Base-by-base conservation (phyloP, 2,329 filamentous ascomycete species). In the Didymella pomorum region DNA sequence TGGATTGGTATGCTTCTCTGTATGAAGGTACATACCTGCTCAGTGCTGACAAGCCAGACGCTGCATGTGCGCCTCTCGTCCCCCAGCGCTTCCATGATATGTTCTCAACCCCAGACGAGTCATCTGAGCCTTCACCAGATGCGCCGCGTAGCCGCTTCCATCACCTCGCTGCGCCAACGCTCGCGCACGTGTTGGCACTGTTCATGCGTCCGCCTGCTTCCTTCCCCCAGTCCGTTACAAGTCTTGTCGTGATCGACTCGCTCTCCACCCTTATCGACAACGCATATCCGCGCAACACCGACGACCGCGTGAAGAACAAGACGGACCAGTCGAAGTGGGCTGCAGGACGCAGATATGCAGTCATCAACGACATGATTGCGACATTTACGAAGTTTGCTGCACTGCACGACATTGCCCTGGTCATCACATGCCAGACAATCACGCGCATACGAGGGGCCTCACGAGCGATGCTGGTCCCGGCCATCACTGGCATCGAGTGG, bases 361-460 rank as follows among this genome's bases (percentile, higher is more conserved):
- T 96, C 26, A 86, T 92, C 59, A 87, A 85, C 56, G 86, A 89
- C 4, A 78, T 97, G 11, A 79, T 83, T 6, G 79, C 80, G 3
- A 79, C 80, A 35, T 77, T 89, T 3, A 86, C 89, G 60, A 93
- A 89, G 68, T 83, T 96, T 11, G 92, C 93, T 4, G 87, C 89
- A 11, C 85, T 89, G 28, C 85, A 86, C 63, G 85, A 91, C 68
- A 82, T 93, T 51, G 90, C 92, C 23, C 82, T 96, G 41, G 80
- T 97, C 2, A 75, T 95, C 20, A 83, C 93, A 47, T 92, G 88
- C 35, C 93, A 96, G 72, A 92, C 90, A 58, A 89, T 89, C 41
- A 96, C 92, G n/a, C 90, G 88, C 65, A 89, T 96, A 78, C 87
- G 89, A 61, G 81, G 82, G 4, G 88, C 84, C 63, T 83, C 80